Conservation (phyloP, 2,329 filamentous ascomycete species). For the Orbilia javanica region DNA sequence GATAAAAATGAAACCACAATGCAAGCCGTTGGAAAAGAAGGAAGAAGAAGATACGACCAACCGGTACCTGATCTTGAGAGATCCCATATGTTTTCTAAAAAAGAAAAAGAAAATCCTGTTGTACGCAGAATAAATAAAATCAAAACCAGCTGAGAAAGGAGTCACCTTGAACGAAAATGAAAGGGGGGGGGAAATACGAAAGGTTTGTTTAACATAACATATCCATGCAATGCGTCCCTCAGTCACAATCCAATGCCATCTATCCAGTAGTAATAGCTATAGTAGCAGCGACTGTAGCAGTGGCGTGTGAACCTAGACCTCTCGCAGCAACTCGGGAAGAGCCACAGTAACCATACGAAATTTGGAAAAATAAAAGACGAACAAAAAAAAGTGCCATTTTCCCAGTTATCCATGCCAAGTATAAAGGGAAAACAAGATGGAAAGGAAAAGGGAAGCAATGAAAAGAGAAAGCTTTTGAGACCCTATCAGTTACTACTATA, state of each 20-base stretch:
- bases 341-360: not conserved
- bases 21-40: not conserved
- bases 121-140: not conserved
- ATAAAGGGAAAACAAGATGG: not conserved
- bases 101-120: not conserved
- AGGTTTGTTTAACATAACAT: not conserved
- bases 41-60: not conserved
- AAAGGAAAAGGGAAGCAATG: not conserved
- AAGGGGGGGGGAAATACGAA: not conserved
- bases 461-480: conserved; percentile 1
- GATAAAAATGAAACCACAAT: not conserved
- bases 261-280: conserved; percentile 15
- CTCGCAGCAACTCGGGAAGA: not conserved
- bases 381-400: not conserved
- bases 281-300: not conserved
- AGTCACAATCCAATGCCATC: conserved; percentile 20
- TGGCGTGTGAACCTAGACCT: not conserved
- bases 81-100: not conserved
- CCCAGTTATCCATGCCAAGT: not conserved
- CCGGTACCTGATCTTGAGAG: not conserved
- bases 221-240: conserved; percentile 10
- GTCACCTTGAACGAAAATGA: not conserved
- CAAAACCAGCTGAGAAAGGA: not conserved
- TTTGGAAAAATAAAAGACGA: not conserved
- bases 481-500: conserved; percentile 52